Evolutionary conservation across 2,329 filamentous ascomycete species (phyloP).

Genomic region (Penicillium freii): DNA sequence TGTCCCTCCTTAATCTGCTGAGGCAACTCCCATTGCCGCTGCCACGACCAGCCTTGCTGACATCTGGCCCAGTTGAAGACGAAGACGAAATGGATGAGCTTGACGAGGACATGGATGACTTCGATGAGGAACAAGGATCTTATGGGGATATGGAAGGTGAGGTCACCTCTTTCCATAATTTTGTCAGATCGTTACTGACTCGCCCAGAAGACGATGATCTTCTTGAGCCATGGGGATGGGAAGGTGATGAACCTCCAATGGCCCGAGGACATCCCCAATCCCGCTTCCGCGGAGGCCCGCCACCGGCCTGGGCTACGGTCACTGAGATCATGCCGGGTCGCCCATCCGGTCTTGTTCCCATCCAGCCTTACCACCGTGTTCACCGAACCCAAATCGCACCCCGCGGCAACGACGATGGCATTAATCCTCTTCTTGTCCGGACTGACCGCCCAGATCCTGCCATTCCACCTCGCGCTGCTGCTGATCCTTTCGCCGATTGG

Average conservation of each 20-base stretch:
- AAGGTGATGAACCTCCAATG: slow-evolving; percentile 52
- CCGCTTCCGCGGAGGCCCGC: slow-evolving; percentile 56
- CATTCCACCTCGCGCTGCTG: slow-evolving; percentile 36
- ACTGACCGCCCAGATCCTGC: slow-evolving; percentile 37
- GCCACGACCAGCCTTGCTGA: slow-evolving; percentile 17
- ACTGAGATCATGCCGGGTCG: slow-evolving; percentile 57
- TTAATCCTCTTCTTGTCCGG: slow-evolving; percentile 81
- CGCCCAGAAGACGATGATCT: slow-evolving; percentile 36
- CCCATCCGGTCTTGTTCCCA: slow-evolving; percentile 37
- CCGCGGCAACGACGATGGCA: slow-evolving; percentile 70
- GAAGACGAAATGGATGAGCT: slow-evolving; percentile 49
- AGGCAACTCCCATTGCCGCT: background rate
- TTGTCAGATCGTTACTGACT: slow-evolving; percentile 33
- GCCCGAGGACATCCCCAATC: slow-evolving; percentile 48
- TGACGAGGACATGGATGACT: slow-evolving; percentile 47
- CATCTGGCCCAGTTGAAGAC: slow-evolving; percentile 57
- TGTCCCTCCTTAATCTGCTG: slow-evolving; percentile 15
- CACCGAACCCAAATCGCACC: slow-evolving; percentile 48
- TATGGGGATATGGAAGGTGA: slow-evolving; percentile 40
- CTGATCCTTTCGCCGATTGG: slow-evolving; percentile 52
- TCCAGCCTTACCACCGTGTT: slow-evolving; percentile 44
- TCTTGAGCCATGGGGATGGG: slow-evolving; percentile 51
- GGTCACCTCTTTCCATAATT: background rate
- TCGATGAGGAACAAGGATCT: slow-evolving; percentile 46
- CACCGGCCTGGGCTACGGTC: slow-evolving; percentile 63